A percentile compares a stretch with the other conserved stretches of the same genome.
Conservation (phyloP, 1,284 basidiomycete genomes). For the Bjerkandera adusta region DNA sequence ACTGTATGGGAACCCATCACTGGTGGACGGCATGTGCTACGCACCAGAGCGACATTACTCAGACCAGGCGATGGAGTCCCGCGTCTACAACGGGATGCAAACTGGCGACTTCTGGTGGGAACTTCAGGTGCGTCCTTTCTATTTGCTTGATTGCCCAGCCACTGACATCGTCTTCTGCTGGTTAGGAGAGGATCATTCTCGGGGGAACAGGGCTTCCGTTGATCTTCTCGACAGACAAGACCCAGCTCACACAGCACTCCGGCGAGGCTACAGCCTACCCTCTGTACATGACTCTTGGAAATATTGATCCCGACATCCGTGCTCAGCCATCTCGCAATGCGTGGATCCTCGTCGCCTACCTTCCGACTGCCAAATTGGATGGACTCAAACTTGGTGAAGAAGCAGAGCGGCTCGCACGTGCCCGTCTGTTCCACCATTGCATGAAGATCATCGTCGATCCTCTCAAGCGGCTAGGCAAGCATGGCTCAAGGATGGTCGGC, state of each 20-base stretch:
- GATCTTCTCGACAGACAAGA: slow-evolving; percentile 23
- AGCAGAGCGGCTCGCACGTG: slow-evolving; percentile 12
- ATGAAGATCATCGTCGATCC: slow-evolving; percentile 24
- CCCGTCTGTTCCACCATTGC: slow-evolving; percentile 29
- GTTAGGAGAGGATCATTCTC: slow-evolving; percentile 15
- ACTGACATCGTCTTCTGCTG: background rate
- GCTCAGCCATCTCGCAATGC: slow-evolving; percentile 21
- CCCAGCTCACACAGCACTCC: slow-evolving; percentile 17
- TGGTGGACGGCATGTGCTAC: slow-evolving; percentile 24
- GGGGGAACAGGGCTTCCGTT: slow-evolving; percentile 20
- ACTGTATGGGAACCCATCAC: slow-evolving; percentile 29
- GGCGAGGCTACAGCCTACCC: slow-evolving; percentile 25
- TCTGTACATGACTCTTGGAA: slow-evolving; percentile 26
- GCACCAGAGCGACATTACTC: slow-evolving; percentile 21
- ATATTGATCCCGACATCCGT: slow-evolving; percentile 19
- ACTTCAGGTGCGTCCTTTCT: slow-evolving; percentile 20
- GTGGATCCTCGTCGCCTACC: slow-evolving; percentile 27
- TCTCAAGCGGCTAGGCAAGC: slow-evolving; percentile 18
- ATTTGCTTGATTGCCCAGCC: background rate
- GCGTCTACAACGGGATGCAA: slow-evolving; percentile 22
- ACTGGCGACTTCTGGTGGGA: slow-evolving; percentile 28
- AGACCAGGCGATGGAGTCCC: slow-evolving; percentile 11
- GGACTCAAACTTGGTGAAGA: slow-evolving; percentile 20
- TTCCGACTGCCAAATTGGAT: slow-evolving; percentile 23
- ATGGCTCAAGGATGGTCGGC: slow-evolving; percentile 25